Evolutionary conservation across 1,284 basidiomycete genomes (phyloP).

Genomic region (Athelia sp.): DNA sequence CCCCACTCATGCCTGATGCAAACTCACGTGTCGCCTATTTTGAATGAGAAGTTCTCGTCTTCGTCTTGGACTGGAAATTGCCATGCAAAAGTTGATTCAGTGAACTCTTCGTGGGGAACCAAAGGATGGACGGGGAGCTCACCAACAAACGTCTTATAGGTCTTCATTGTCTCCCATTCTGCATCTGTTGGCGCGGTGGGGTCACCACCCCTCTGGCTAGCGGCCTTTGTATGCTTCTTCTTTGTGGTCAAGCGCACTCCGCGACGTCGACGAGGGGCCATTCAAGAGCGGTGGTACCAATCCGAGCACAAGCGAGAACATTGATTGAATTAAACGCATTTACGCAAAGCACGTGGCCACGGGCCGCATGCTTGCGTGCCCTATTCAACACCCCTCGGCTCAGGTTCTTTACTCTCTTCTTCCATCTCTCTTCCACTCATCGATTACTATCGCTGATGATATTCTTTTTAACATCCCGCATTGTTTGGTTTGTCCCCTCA

Average conservation of each 20-base stretch:
- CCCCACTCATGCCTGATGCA: conserved; percentile 6
- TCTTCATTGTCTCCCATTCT: conserved; percentile 11
- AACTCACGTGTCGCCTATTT: conserved; percentile 22
- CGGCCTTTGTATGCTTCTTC: not conserved
- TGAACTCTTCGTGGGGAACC: not conserved
- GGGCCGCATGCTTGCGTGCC: not conserved
- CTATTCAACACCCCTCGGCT: not conserved
- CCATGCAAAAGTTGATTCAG: not conserved
- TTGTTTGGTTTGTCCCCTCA: conserved; percentile 16
- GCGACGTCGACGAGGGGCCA: not conserved
- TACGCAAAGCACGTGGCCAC: not conserved
- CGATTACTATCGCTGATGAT: conserved; percentile 6
- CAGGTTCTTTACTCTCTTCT: not conserved
- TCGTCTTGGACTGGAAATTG: conserved; percentile 15
- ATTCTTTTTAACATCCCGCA: conserved; percentile 22
- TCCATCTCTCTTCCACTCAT: not conserved
- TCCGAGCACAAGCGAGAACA: not conserved
- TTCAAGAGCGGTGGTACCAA: conserved; percentile 5
- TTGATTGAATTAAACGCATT: not conserved
- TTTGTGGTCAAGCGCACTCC: not conserved
- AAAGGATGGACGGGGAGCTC: conserved; percentile 10
- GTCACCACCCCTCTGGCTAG: not conserved
- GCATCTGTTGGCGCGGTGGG: conserved; percentile 9
- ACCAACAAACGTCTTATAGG: conserved; percentile 16
- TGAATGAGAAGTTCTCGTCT: conserved; percentile 18